Base-by-base conservation (phyloP, 2,329 filamentous ascomycete genomes). In the Parasarocladium wereldwijsianum region DNA sequence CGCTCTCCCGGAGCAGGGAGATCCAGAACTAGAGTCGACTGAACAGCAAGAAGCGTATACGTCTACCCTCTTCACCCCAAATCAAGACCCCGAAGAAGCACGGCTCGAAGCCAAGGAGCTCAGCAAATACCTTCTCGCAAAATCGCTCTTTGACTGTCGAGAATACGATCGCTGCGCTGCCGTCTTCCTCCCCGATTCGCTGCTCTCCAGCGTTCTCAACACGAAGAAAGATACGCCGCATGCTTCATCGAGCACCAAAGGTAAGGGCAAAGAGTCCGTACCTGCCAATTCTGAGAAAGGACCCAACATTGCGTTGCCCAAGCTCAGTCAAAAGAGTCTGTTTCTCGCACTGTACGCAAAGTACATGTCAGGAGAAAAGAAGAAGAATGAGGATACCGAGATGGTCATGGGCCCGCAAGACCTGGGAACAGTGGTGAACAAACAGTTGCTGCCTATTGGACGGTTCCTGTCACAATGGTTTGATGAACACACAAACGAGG, bases 341-440 rank as follows among this genome's bases (percentile, higher is more conserved):
- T 98, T 98, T 46, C 64, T 98, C 8, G 80, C 85, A 1, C 61
- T 96, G 4, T 98, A 98, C 45, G 83, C 90, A 25, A 92, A 87
- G 47, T 85, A 86, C 47, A 70, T 96, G 38, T 80, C 86, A 0
- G 90, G 90, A 2, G 90, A 98, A 61, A 94, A 96, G 62, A 75
- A 83, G 39, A 93, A 87, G 53, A 83, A 93, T 43, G 90, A 98
- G 52, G 87, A 96, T 34, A 84, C 82, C 14, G 90, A 98, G 56
- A 94, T 94, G 80, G 82, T 98, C 29, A 73, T 96, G 55, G 90
- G 90, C 0, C 87, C 90, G 2, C 76, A 86, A 34, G 90, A 98
- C 52, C 75, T 84, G 10, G 85, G 86, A 2, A 76, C 76, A 18
- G 81, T 83, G 2, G 56, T 73, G 35, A 98, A 98, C 51, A 84